phyloP scores from a whole-genome alignment of 2,329 filamentous ascomycete genomes.

The Penicillium vulpinum region DNA sequence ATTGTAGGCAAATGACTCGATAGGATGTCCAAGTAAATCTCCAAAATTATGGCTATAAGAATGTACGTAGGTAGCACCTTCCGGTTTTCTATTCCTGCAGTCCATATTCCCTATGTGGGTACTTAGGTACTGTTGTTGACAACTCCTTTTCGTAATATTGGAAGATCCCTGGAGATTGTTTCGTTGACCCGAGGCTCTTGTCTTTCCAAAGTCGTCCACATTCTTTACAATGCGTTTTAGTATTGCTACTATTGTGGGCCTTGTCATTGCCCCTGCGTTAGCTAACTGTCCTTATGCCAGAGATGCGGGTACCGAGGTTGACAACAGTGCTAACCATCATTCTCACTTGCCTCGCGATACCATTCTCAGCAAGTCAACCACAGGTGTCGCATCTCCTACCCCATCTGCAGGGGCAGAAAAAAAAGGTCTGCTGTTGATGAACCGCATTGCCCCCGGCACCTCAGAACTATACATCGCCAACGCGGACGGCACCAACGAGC shows the following conservation, averaged over 20 bases:
- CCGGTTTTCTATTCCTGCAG: not conserved
- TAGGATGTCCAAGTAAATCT: not conserved
- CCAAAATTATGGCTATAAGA: not conserved
- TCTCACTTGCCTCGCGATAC: not conserved
- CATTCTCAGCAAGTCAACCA: too few species aligned
- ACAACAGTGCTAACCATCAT: not conserved
- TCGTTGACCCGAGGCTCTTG: not conserved
- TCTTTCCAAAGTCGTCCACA: not conserved
- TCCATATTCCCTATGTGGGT: not conserved
- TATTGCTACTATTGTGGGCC: not conserved
- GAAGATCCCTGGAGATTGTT: too few species aligned
- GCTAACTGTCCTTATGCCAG: not conserved
- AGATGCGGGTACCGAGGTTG: not conserved
- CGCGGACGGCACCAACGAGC: constrained; percentile 43
- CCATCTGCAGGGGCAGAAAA: not conserved
- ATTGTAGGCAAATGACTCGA: not conserved
- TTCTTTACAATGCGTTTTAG: not conserved
- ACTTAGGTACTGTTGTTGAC: not conserved
- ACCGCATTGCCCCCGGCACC: constrained; percentile 36
- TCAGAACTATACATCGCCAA: constrained; percentile 38
- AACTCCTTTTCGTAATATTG: not conserved
- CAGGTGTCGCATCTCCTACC: not conserved
- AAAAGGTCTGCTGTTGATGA: constrained; percentile 34
- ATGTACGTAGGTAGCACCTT: not conserved
- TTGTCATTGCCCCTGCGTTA: not conserved